Conservation (phyloP, 768 basidiomycete species). For the Phlegmacium glaucopus region DNA sequence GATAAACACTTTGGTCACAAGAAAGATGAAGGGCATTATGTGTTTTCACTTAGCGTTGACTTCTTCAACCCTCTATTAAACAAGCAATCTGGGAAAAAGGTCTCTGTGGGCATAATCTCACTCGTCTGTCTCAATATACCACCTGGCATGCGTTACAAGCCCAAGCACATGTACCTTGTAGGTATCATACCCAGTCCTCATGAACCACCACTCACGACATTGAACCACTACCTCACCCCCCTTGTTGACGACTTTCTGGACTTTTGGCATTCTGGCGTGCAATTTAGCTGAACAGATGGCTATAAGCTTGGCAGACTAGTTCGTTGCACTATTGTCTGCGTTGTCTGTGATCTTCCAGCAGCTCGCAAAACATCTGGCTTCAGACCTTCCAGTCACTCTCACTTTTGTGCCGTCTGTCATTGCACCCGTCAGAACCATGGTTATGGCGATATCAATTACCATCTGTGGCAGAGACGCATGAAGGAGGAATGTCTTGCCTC, state of each 20-base stretch:
- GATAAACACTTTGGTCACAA: conserved; percentile 17
- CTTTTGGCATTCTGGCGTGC: conserved; percentile 31
- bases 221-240: conserved; percentile 37
- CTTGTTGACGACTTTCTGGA: conserved; percentile 34
- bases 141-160: conserved; percentile 22
- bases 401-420: conserved; percentile 22
- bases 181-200: conserved; percentile 40
- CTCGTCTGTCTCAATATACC: conserved; percentile 35
- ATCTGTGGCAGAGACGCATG: conserved; percentile 10
- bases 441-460: conserved; percentile 13
- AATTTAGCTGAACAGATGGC: conserved; percentile 18
- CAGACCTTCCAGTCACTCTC: conserved; percentile 9
- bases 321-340: conserved; percentile 23
- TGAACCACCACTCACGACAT: conserved; percentile 26
- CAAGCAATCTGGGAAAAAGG: conserved; percentile 23
- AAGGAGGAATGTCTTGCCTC: conserved; percentile 9
- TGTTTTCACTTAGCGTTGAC: conserved; percentile 30
- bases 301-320: conserved; percentile 24
- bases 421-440: conserved; percentile 11
- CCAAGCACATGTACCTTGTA: conserved; percentile 36
- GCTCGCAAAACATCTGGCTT: conserved; percentile 27
- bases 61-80: conserved; percentile 34
- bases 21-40: conserved; percentile 16
- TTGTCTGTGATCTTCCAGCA: conserved; percentile 36
- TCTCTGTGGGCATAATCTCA: conserved; percentile 24